Percentiles rank a stretch among this genome's conserved stretches.
These are phyloP conservation scores for Colletotrichum spinosum DNA, from an alignment of 2,329 filamentous ascomycete species.

Conservation along the genomic window DNA sequence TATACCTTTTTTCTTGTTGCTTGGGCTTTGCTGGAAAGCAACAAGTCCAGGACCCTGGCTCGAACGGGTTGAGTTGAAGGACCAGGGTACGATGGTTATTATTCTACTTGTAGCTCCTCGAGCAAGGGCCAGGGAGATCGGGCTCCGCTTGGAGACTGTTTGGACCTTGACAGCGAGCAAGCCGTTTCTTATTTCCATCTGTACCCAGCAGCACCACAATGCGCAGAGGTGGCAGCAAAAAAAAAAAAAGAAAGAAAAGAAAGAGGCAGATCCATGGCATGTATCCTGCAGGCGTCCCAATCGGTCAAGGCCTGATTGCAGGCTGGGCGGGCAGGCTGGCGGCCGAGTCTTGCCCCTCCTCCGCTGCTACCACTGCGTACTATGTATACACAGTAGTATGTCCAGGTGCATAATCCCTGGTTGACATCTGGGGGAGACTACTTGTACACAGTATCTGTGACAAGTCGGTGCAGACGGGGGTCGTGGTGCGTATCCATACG, in stretches of 20 bases:
- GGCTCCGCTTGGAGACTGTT: conserved; percentile 30
- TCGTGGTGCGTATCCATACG: background rate
- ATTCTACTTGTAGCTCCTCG: conserved; percentile 17
- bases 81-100: conserved; percentile 18
- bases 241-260: background rate
- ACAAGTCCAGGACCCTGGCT: conserved; percentile 34
- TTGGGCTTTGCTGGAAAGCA: conserved; percentile 21
- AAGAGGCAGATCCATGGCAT: conserved; percentile 35
- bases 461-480: background rate
- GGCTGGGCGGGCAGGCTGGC: conserved; percentile 16
- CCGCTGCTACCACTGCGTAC: background rate
- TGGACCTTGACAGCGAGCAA: conserved; percentile 31
- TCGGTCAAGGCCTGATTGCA: conserved; percentile 19
- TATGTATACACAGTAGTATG: no score
- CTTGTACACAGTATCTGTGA: background rate
- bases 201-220: conserved; percentile 14
- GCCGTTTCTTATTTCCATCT: conserved; percentile 38
- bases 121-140: conserved; percentile 36
- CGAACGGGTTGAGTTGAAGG: conserved; percentile 23
- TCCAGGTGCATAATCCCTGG: conserved; percentile 20
- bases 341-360: conserved; percentile 22
- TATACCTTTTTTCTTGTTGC: conserved; percentile 32
- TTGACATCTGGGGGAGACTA: conserved; percentile 23
- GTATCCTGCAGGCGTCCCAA: conserved; percentile 35
- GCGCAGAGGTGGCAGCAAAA: conserved; percentile 21